Evolutionary conservation across 208 protist genomes (phyloP).

Genomic region (Leishmania aethiopica): DNA sequence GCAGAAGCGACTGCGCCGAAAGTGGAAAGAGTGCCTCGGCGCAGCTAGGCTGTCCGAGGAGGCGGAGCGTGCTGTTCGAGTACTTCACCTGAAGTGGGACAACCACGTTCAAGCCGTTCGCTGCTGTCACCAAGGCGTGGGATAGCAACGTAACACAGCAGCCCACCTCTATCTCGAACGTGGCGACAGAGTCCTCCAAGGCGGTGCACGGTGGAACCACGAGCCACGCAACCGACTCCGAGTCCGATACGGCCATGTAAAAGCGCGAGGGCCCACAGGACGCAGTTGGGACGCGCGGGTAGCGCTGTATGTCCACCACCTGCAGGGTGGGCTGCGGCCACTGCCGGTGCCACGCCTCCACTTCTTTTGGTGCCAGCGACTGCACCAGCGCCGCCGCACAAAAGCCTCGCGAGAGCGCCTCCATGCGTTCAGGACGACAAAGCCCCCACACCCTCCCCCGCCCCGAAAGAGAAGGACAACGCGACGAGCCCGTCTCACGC

Average conservation of each 20-base stretch:
- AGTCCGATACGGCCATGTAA: slow-evolving; percentile 75
- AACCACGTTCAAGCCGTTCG: slow-evolving; percentile 75
- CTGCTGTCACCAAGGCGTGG: slow-evolving; percentile 54
- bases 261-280: slow-evolving; percentile 47
- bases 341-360: slow-evolving; percentile 21
- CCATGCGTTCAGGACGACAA: slow-evolving; percentile 26
- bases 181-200: slow-evolving; percentile 55
- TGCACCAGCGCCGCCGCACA: slow-evolving; percentile 43
- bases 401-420: slow-evolving; percentile 56
- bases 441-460: no score
- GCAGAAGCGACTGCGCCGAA: slow-evolving; percentile 46
- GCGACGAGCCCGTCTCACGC: not conserved
- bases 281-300: slow-evolving; percentile 26
- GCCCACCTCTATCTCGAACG: slow-evolving; percentile 77
- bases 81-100: slow-evolving; percentile 47
- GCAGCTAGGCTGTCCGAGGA: slow-evolving; percentile 60
- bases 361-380: slow-evolving; percentile 21
- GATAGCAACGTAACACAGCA: slow-evolving; percentile 59
- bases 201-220: slow-evolving; percentile 55
- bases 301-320: slow-evolving; percentile 81
- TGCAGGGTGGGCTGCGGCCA: slow-evolving; percentile 69
- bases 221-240: slow-evolving; percentile 58
- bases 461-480: not conserved
- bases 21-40: slow-evolving; percentile 42
- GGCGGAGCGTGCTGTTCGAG: slow-evolving; percentile 43